A percentile compares a stretch with the other conserved stretches of the same genome.
Evolutionary conservation across 2,329 filamentous ascomycete species (phyloP).

Genomic region (Curvularia spicifera): DNA sequence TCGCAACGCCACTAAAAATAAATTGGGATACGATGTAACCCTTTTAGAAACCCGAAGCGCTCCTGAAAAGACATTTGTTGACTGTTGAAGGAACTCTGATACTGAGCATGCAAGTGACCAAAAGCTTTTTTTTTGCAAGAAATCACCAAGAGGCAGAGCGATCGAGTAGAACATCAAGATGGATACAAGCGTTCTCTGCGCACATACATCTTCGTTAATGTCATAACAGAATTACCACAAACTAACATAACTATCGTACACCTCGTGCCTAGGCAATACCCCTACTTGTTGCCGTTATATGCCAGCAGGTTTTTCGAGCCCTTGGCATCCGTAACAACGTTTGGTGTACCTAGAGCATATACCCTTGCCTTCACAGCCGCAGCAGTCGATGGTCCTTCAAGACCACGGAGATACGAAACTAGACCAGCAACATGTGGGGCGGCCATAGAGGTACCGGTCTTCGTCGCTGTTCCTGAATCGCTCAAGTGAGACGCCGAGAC

Average conservation of each 20-base stretch:
- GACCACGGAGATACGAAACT: constrained; percentile 69
- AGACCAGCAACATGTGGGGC: constrained; percentile 72
- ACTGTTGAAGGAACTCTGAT: too few relatives aligned
- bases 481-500: constrained; percentile 56
- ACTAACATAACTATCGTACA: background rate
- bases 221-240: too few relatives aligned
- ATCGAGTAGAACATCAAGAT: too few relatives aligned
- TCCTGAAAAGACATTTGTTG: too few relatives aligned
- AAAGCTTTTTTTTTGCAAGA: too few relatives aligned
- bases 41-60: too few relatives aligned
- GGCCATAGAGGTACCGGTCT: constrained; percentile 70
- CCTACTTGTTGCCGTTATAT: constrained; percentile 36
- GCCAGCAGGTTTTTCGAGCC: constrained; percentile 36
- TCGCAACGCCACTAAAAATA: too few relatives aligned
- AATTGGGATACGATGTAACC: too few relatives aligned
- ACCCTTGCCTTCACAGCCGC: constrained; percentile 33
- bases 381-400: constrained; percentile 47
- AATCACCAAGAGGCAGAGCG: too few relatives aligned
- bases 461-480: constrained; percentile 50
- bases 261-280: background rate
- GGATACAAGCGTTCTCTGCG: too few relatives aligned
- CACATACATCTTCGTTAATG: too few relatives aligned
- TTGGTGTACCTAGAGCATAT: constrained; percentile 29
- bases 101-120: too few relatives aligned
- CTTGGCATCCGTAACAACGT: constrained; percentile 29